These are phyloP conservation scores for Backusella mclennaniae DNA, from an alignment of 192 early-diverging fungal genomes.

Conservation along the genomic window DNA sequence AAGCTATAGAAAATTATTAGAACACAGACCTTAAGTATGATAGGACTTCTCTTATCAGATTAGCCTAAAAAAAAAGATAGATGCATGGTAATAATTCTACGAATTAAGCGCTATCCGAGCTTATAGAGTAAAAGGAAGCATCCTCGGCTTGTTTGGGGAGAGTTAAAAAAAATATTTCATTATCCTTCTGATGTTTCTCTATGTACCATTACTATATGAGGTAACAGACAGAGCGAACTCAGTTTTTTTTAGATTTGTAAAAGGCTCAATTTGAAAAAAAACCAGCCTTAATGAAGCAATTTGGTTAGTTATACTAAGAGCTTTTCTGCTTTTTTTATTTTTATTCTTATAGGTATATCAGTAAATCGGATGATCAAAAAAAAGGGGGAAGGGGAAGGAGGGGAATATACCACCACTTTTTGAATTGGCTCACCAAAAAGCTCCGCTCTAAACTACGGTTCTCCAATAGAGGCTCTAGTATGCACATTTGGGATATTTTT, in stretches of 20 bases:
- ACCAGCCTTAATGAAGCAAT: not conserved
- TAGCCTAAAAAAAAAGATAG: not conserved
- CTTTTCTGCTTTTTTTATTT: not conserved
- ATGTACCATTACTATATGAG: not conserved
- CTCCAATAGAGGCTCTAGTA: not conserved
- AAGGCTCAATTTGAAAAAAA: not conserved
- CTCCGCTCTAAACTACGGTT: not conserved
- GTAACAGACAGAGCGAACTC: not conserved
- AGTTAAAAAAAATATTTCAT: not conserved
- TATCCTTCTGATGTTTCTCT: not conserved
- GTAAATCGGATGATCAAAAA: not conserved
- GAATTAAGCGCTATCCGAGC: not conserved
- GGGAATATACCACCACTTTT: not conserved
- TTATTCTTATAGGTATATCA: not conserved
- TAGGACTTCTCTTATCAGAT: not conserved
- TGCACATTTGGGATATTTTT: not conserved
- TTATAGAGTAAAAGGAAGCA: not conserved
- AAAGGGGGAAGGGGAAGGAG: not conserved
- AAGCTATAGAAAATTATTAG: not conserved
- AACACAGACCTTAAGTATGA: not conserved
- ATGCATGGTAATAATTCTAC: not conserved
- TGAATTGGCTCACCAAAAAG: not conserved
- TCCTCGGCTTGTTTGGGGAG: not conserved
- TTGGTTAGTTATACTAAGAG: not conserved
- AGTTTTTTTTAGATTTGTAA: not conserved